Evolutionary conservation across 2,329 filamentous ascomycete genomes (phyloP), one percentile per base, ranked within the genome.

Genomic region (Onygena corvina): DNA sequence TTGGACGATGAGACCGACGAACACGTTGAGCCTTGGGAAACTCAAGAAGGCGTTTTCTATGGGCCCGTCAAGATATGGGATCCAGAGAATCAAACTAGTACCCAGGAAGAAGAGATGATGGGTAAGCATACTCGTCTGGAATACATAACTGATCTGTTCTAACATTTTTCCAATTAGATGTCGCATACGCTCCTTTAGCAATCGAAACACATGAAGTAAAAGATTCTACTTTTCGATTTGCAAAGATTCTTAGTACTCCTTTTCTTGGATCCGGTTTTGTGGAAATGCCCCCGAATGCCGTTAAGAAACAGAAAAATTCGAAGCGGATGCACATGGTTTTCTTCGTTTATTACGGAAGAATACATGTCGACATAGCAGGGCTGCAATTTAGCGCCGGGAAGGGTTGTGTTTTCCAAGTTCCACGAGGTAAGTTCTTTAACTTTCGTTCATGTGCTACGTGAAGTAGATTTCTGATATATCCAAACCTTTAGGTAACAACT

Each of bases 281-380:
- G 31, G 90, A 96, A 59, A 71, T 98, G 46, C 86, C 87, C 4
- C 82, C 86, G 0, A 83, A 84, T 1, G 80, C 85, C 27, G 79
- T 84, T 61, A 98, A 98, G 72, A 80, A 82, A 57, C 79, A 83
- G 45, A 96, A 96, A 74, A 96, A 95, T 67, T 84, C 85, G 30
- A 77, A 90, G 54, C 89, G 85, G 70, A 96, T 95, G 86, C 88
- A 95, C 62, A 92, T 98, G 83, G 82, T 85, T 1, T 96, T 96
- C 66, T 95, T 94, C 59, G 84, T 98, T 25, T 83, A 87, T 58
- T 76, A 78, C 38, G 92, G 92, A 18, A 81, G 84, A 55, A 87
- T 95, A 16, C 74, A 80, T 56, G 89, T 94, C 16, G 84, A 80
- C 23, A 84, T 70, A 9, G 66, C 64, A 4, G 66, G 66, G 3